Conservation (phyloP, 2,329 filamentous ascomycete species). For the Microcyclospora pomicola region DNA sequence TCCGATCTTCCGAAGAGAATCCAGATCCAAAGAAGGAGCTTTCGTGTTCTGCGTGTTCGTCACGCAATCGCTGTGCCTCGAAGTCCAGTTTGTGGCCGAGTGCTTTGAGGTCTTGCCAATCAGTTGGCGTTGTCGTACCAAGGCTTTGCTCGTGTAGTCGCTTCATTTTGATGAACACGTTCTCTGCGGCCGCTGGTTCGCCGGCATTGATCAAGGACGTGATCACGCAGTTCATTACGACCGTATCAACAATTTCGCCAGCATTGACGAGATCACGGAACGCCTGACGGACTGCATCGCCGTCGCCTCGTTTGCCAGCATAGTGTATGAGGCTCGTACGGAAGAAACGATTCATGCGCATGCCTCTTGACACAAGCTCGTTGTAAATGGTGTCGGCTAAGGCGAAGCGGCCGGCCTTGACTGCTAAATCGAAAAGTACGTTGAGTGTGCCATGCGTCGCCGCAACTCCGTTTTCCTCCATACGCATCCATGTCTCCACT, state of each 20-base stretch:
- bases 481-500: slow-evolving; percentile 71
- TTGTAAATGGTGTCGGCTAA: slow-evolving; percentile 73
- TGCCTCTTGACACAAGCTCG: slow-evolving; percentile 60
- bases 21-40: slow-evolving; percentile 29
- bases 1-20: slow-evolving; percentile 10
- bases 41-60: slow-evolving; percentile 35
- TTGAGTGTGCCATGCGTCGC: slow-evolving; percentile 79
- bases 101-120: slow-evolving; percentile 29
- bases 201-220: slow-evolving; percentile 60
- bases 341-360: slow-evolving; percentile 63
- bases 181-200: slow-evolving; percentile 62
- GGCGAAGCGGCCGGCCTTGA: slow-evolving; percentile 69
- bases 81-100: slow-evolving; percentile 36
- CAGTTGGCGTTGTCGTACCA: slow-evolving; percentile 17
- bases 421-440: slow-evolving; percentile 76
- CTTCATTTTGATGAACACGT: slow-evolving; percentile 79
- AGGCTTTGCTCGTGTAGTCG: slow-evolving; percentile 34
- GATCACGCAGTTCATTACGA: slow-evolving; percentile 77
- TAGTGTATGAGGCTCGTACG: slow-evolving; percentile 73
- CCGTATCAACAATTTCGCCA: slow-evolving; percentile 77
- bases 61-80: slow-evolving; percentile 28
- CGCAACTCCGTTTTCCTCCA: slow-evolving; percentile 58
- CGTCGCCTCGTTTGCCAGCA: slow-evolving; percentile 61
- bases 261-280: slow-evolving; percentile 74
- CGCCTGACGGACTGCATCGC: slow-evolving; percentile 57